These are phyloP conservation scores for Cerrena zonata DNA, from an alignment of 1,284 basidiomycete species.

Conservation along the genomic window DNA sequence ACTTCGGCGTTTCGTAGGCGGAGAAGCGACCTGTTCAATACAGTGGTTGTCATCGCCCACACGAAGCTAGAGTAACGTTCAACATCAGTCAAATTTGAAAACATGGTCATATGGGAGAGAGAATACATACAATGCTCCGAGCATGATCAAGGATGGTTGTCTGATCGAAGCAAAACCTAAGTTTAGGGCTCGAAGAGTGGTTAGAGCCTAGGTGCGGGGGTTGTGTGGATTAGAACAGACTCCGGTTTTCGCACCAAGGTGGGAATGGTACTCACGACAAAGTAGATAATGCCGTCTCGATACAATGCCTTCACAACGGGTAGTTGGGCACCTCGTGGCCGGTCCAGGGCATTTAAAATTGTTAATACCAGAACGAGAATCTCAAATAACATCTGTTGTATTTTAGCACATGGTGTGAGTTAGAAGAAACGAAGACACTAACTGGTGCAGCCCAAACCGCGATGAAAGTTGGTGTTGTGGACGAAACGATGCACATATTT, in stretches of 20 bases:
- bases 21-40: constrained; percentile 16
- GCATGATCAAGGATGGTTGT: constrained; percentile 20
- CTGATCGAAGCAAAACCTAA: constrained; percentile 18
- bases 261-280: constrained; percentile 17
- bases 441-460: constrained; percentile 29
- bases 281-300: constrained; percentile 27
- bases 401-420: neutral
- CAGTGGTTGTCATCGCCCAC: constrained; percentile 18
- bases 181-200: constrained; percentile 21
- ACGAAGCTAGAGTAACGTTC: constrained; percentile 18
- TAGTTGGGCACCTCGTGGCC: constrained; percentile 21
- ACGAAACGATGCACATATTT: constrained; percentile 23
- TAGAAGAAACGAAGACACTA: constrained; percentile 2
- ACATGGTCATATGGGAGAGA: neutral
- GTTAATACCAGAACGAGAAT: constrained; percentile 23
- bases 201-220: constrained; percentile 16
- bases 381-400: constrained; percentile 28
- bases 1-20: constrained; percentile 14
- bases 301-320: constrained; percentile 23
- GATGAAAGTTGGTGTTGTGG: constrained; percentile 16
- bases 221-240: neutral
- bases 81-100: neutral
- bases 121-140: constrained; percentile 23
- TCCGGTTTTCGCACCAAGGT: neutral
- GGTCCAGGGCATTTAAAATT: constrained; percentile 25